A percentile compares a stretch with the other conserved stretches of the same genome.
These are phyloP conservation scores for Malassezia yamatoensis DNA, from an alignment of 1,284 basidiomycete species.

Conservation along the genomic window DNA sequence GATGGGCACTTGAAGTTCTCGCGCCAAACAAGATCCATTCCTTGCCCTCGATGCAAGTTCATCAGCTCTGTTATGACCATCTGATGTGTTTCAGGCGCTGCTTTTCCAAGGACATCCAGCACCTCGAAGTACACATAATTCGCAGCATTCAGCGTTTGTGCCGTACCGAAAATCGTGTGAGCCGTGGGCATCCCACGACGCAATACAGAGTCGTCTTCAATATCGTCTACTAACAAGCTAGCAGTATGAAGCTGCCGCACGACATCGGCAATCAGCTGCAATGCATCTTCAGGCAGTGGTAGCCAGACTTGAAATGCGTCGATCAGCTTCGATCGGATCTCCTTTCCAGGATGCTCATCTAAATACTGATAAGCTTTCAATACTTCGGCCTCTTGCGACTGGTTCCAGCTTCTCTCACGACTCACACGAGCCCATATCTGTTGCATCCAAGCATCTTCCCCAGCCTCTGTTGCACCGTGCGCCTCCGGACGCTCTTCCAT, in stretches of 20 bases:
- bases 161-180: constrained; percentile 88
- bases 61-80: constrained; percentile 59
- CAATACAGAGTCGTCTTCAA: constrained; percentile 87
- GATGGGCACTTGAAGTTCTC: constrained; percentile 84
- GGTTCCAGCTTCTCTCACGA: constrained; percentile 45
- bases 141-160: constrained; percentile 93
- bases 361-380: constrained; percentile 84
- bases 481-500: background rate
- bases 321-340: constrained; percentile 77
- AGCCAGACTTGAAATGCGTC: constrained; percentile 93
- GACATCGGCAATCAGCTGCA: constrained; percentile 65
- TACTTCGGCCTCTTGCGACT: constrained; percentile 45
- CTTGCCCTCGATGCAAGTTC: constrained; percentile 86
- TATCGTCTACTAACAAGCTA: constrained; percentile 89
- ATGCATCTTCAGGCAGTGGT: constrained; percentile 58
- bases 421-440: constrained; percentile 36
- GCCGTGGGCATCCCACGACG: constrained; percentile 77
- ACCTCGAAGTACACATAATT: constrained; percentile 84
- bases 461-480: background rate
- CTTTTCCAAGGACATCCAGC: constrained; percentile 57
- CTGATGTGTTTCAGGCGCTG: constrained; percentile 49
- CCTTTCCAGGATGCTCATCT: constrained; percentile 77
- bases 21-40: constrained; percentile 86
- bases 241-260: constrained; percentile 91
- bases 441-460: constrained; percentile 34